phyloP scores from a whole-genome alignment of 495 filamentous ascomycete genomes.

The Aspergillus diversus region DNA sequence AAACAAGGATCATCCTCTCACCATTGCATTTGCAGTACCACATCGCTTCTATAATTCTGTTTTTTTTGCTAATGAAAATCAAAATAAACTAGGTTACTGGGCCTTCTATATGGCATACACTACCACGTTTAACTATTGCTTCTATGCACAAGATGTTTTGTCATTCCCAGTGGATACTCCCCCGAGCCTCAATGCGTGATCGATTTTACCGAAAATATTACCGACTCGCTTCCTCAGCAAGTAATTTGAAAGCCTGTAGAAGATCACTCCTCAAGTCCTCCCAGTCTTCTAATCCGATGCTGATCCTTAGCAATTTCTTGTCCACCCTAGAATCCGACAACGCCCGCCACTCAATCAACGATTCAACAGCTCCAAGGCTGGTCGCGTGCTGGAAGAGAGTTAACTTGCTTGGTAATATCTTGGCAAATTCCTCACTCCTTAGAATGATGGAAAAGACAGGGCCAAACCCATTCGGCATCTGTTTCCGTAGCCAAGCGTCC shows the following conservation, averaged over 20 bases:
- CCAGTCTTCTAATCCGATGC: conserved; percentile 77
- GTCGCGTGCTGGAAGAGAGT: conserved; percentile 86
- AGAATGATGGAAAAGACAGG: conserved; percentile 76
- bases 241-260: conserved; percentile 55
- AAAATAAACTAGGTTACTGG: no score
- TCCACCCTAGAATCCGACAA: conserved; percentile 77
- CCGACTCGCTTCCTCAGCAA: not conserved
- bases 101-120: no score
- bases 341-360: conserved; percentile 64
- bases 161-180: no score
- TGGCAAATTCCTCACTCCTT: conserved; percentile 59
- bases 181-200: no score
- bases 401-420: conserved; percentile 69
- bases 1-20: no score
- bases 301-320: conserved; percentile 69
- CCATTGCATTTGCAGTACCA: no score
- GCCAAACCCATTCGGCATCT: conserved; percentile 85
- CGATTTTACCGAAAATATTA: not conserved
- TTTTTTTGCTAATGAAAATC: no score
- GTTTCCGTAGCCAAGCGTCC: conserved; percentile 68
- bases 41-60: no score
- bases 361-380: conserved; percentile 87
- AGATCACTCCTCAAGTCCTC: conserved; percentile 77
- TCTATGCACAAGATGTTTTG: no score
- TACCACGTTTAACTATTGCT: no score